Evolutionary conservation across 2,329 filamentous ascomycete species (phyloP).

Genomic region (Akanthomyces muscarius): DNA sequence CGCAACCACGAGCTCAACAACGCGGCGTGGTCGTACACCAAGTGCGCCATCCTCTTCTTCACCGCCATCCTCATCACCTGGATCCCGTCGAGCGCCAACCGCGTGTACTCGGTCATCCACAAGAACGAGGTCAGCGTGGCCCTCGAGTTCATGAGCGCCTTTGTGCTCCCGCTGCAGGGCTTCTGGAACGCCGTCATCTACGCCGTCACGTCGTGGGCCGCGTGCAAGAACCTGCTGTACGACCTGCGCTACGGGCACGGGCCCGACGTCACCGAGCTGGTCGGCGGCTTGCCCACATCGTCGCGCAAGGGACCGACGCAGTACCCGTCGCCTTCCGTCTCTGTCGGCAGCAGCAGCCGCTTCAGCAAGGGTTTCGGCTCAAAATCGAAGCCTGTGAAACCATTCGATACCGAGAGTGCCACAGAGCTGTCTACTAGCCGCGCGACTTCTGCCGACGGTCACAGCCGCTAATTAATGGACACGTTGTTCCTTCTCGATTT

Average conservation of each 20-base stretch:
- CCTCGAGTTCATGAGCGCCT: conserved; percentile 65
- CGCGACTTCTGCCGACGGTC: conserved; percentile 33
- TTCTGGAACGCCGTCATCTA: conserved; percentile 85
- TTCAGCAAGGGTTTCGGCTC: conserved; percentile 21
- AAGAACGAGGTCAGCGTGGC: conserved; percentile 48
- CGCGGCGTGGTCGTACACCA: conserved; percentile 66
- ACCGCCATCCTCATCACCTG: conserved; percentile 67
- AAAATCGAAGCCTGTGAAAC: conserved; percentile 22
- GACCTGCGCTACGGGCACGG: conserved; percentile 32
- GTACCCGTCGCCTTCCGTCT: not conserved
- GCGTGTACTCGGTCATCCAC: conserved; percentile 65
- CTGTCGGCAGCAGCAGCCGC: conserved; percentile 1
- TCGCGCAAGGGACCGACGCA: not conserved
- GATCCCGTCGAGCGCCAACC: conserved; percentile 74
- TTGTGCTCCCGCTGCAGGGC: conserved; percentile 76
- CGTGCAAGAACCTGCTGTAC: conserved; percentile 47
- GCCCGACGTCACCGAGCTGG: conserved; percentile 33
- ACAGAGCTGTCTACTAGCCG: conserved; percentile 43
- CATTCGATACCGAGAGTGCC: conserved; percentile 48
- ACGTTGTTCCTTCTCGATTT: not conserved
- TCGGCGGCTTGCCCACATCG: conserved; percentile 22
- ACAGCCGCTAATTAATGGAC: not conserved
- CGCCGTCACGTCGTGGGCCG: conserved; percentile 62
- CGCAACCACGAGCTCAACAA: conserved; percentile 53
- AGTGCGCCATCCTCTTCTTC: conserved; percentile 69